These are phyloP conservation scores for Neonectria punicea DNA, from an alignment of 2,329 filamentous ascomycete species.

Conservation along the genomic window DNA sequence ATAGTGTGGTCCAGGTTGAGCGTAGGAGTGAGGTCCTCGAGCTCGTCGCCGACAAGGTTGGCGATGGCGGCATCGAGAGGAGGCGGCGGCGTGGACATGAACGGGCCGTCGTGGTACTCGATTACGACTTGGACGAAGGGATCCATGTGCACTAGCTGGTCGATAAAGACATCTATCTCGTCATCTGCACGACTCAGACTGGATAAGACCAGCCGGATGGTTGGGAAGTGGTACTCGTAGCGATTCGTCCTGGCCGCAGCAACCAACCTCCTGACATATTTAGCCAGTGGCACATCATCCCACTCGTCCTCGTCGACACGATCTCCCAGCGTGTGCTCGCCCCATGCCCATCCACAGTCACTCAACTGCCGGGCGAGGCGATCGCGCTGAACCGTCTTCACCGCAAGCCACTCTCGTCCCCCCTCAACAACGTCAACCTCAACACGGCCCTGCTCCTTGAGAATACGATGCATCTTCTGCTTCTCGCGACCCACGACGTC, in stretches of 20 bases:
- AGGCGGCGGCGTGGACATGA: slow-evolving; percentile 40
- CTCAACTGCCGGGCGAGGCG: slow-evolving; percentile 53
- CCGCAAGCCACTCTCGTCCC: slow-evolving; percentile 49
- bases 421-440: slow-evolving; percentile 51
- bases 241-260: slow-evolving; percentile 50
- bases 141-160: slow-evolving; percentile 45
- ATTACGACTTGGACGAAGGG: slow-evolving; percentile 47
- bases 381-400: slow-evolving; percentile 45
- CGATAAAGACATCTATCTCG: slow-evolving; percentile 46
- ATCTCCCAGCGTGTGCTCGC: slow-evolving; percentile 47
- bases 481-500: slow-evolving; percentile 40
- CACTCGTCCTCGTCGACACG: slow-evolving; percentile 48
- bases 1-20: slow-evolving; percentile 56
- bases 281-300: slow-evolving; percentile 48
- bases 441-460: slow-evolving; percentile 49
- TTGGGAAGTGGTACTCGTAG: slow-evolving; percentile 51
- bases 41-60: slow-evolving; percentile 46
- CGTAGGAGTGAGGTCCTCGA: slow-evolving; percentile 48
- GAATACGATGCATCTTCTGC: slow-evolving; percentile 43
- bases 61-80: slow-evolving; percentile 42
- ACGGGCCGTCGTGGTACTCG: slow-evolving; percentile 43
- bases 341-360: slow-evolving; percentile 56
- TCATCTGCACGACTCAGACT: slow-evolving; percentile 44
- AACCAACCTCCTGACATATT: slow-evolving; percentile 47
- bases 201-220: slow-evolving; percentile 49